phyloP scores from a whole-genome alignment of 148 eudicot genomes.

The Spergularia marina region DNA sequence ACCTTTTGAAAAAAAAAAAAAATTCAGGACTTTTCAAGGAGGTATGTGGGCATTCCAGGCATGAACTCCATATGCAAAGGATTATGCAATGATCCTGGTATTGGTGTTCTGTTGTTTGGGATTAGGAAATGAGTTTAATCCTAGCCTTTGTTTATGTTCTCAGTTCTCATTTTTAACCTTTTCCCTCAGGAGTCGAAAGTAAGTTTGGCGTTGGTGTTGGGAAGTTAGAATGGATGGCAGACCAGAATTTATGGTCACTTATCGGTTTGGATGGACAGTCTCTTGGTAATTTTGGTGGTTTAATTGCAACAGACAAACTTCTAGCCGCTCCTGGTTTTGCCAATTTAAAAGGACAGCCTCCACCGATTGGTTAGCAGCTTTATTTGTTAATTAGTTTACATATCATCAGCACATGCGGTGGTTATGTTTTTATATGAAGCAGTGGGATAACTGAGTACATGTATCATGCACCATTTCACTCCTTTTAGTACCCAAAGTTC shows the following conservation, averaged over 20 bases:
- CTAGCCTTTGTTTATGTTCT: constrained; percentile 19
- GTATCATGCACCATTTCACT: background rate
- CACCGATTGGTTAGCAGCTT: constrained; percentile 71
- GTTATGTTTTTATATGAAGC: constrained; percentile 3
- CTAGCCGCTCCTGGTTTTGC: constrained; percentile 56
- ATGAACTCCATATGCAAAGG: constrained; percentile 92
- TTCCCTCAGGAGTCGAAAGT: constrained; percentile 53
- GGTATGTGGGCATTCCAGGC: constrained; percentile 86
- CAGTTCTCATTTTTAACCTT: constrained; percentile 4
- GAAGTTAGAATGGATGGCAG: constrained; percentile 66
- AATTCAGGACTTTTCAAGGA: constrained; percentile 58
- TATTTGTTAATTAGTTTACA: background rate
- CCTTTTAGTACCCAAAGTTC: background rate
- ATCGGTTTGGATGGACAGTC: constrained; percentile 55
- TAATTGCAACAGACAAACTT: constrained; percentile 83
- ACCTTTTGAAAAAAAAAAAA: constrained; percentile 17
- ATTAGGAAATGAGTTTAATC: constrained; percentile 6
- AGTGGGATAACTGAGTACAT: background rate
- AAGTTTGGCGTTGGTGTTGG: constrained; percentile 76
- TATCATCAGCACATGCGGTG: background rate
- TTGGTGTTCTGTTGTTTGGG: constrained; percentile 3
- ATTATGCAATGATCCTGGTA: constrained; percentile 76
- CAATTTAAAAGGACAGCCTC: constrained; percentile 57
- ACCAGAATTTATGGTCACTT: constrained; percentile 65
- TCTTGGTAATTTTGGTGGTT: constrained; percentile 76